These are phyloP conservation scores for Magnusiomyces paraingens DNA, from an alignment of 1,139 yeast genomes.

Conservation along the genomic window DNA sequence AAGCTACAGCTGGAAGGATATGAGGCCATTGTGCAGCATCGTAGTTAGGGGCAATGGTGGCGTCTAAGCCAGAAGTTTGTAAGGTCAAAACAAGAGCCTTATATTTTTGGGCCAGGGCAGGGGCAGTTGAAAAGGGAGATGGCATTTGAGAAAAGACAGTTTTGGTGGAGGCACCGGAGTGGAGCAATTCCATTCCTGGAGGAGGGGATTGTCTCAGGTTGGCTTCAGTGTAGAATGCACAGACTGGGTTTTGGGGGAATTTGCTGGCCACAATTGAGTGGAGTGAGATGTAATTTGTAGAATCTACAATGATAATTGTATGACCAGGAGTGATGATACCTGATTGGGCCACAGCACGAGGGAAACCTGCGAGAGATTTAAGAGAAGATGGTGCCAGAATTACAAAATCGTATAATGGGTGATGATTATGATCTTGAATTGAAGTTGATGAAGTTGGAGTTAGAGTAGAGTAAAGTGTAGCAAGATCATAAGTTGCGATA, in stretches of 20 bases:
- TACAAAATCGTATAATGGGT: constrained; percentile 22
- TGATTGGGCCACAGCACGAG: constrained; percentile 9
- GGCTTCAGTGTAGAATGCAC: constrained; percentile 22
- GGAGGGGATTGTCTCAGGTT: constrained; percentile 18
- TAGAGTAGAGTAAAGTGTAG: constrained; percentile 9
- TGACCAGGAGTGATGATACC: constrained; percentile 23
- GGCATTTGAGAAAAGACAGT: constrained; percentile 18
- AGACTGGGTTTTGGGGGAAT: constrained; percentile 25
- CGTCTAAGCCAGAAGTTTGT: constrained; percentile 15
- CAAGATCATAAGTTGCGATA: constrained; percentile 12
- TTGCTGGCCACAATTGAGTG: constrained; percentile 26
- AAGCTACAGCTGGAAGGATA: constrained; percentile 70
- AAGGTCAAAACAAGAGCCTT: constrained; percentile 4
- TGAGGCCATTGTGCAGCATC: constrained; percentile 66
- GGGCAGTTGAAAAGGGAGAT: constrained; percentile 16
- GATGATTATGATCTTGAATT: too few species aligned
- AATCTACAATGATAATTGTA: constrained; percentile 30
- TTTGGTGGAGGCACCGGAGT: constrained; percentile 15
- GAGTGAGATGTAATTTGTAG: constrained; percentile 28
- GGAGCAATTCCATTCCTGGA: constrained; percentile 14
- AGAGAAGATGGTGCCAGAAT: constrained; percentile 28
- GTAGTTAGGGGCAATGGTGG: constrained; percentile 11
- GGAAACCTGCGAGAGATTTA: constrained; percentile 20
- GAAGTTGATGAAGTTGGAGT: too few species aligned
- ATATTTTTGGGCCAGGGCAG: constrained; percentile 3